phyloP scores from a whole-genome alignment of 306 rosid genomes.

The Comarum palustre region DNA sequence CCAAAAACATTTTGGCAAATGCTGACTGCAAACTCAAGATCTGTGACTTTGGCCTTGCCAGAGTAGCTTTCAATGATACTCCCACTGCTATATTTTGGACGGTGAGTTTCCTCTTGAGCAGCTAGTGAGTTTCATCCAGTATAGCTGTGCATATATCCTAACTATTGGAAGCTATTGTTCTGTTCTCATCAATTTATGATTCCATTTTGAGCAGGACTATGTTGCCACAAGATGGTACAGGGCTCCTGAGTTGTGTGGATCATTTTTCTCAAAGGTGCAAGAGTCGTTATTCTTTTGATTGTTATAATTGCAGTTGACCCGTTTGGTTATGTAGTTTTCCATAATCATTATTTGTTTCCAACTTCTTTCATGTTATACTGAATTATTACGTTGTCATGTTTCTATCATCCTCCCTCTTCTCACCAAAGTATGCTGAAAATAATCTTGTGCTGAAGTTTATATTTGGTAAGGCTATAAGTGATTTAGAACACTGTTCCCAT shows the following conservation, averaged over 20 bases:
- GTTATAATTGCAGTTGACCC: constrained; percentile 20
- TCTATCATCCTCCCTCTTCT: not conserved
- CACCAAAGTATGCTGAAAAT: not conserved
- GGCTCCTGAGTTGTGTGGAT: constrained; percentile 98
- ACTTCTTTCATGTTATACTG: not conserved
- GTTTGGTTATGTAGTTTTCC: not conserved
- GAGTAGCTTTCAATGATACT: constrained; percentile 97
- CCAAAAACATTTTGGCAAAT: constrained; percentile 94
- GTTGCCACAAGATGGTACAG: constrained; percentile 99
- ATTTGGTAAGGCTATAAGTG: not conserved
- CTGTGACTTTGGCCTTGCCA: constrained; percentile 98
- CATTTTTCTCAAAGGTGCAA: constrained; percentile 92
- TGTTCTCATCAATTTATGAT: not conserved
- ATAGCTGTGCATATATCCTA: not conserved
- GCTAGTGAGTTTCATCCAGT: not conserved
- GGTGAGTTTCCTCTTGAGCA: constrained; percentile 41
- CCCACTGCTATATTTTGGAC: constrained; percentile 99
- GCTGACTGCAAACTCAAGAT: constrained; percentile 99
- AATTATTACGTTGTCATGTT: constrained; percentile 2
- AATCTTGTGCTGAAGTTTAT: not conserved
- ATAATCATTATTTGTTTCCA: not conserved
- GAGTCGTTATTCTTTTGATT: constrained; percentile 19
- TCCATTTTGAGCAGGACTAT: constrained; percentile 63
- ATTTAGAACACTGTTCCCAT: not conserved
- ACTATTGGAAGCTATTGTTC: not conserved